Evolutionary conservation across 805 yeast genomes (phyloP), one percentile per base, ranked within the genome.

Genomic region (Starmerella floris): DNA sequence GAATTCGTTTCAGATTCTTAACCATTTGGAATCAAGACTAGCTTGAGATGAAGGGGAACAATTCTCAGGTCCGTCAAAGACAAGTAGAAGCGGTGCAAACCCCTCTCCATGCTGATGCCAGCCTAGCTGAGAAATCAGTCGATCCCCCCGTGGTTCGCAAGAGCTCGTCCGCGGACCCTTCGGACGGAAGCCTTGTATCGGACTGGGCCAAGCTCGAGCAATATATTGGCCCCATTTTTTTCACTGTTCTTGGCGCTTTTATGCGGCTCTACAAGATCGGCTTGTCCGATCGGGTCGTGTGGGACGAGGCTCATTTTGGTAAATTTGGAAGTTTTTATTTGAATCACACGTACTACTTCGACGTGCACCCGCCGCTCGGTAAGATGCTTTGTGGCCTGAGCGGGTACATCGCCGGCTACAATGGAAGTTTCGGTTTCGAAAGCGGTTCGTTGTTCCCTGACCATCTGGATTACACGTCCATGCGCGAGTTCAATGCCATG

Each of bases 281-380:
- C 42, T 67, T 71, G 43, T 81, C 83, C 48, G 68, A 72, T 43
- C 68, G 72, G 43, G 96, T 91, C 25, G 91, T 91, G 40, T 66
- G 59, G 62, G 69, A 58, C 52, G 67, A 66, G 52, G 69, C 67
- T 30, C 70, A 66, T 47, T 88, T 66, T 46, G 70, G 70, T 37
- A 66, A 66, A 53, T 66, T 66, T 47, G 70, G 70, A 20, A 54
- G 60, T 20, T 63, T 59, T 62, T 88, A 88, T 62, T 64, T 88
- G 46, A 82, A 88, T 62, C 72, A 95, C 49, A 80, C 95, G 0
- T 91, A 83, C 62, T 91, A 84, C 62, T 91, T 91, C 57, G 99
- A 91, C 63, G 76, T 91, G 40, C 99, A 91, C 64, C 99, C 99
- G 9, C 99, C 99, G 20, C 83, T 91, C 62, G 98, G 95, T 42